Conservation (phyloP, 768 basidiomycete genomes). For the Rhodotorula sphaerocarpa region DNA sequence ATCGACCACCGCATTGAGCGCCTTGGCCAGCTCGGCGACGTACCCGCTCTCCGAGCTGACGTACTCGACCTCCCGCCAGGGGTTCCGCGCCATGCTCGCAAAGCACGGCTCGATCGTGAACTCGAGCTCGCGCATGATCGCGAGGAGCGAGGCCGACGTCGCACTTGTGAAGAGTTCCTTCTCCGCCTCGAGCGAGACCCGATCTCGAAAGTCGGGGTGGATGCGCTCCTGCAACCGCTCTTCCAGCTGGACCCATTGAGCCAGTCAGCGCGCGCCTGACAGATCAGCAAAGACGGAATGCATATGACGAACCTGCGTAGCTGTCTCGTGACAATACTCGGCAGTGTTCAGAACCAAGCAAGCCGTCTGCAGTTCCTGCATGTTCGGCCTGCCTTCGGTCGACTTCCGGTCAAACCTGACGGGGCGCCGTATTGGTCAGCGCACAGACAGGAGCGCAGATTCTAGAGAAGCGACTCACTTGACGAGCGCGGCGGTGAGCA, state of each 20-base stretch:
- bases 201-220: conserved; percentile 63
- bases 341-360: conserved; percentile 93
- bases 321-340: conserved; percentile 90
- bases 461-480: conserved; percentile 48
- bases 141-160: conserved; percentile 71
- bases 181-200: conserved; percentile 72
- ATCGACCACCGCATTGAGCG: conserved; percentile 67
- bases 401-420: conserved; percentile 54
- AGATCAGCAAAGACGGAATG: background rate
- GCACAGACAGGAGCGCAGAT: background rate
- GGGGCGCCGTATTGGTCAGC: fast-evolving
- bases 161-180: conserved; percentile 81
- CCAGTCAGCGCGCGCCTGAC: background rate
- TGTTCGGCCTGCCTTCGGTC: conserved; percentile 67
- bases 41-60: conserved; percentile 83
- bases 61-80: conserved; percentile 69
- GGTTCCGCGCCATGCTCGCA: conserved; percentile 62
- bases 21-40: conserved; percentile 63
- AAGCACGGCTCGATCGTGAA: conserved; percentile 70
- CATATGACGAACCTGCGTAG: conserved; percentile 60
- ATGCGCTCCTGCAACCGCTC: conserved; percentile 81
- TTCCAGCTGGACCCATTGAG: conserved; percentile 57
- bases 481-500: conserved; percentile 65
- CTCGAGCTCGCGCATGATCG: conserved; percentile 77
- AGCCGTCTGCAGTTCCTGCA: conserved; percentile 65